A percentile compares a stretch with the other conserved stretches of the same genome.
Conservation (phyloP, 2,329 filamentous ascomycete genomes). For the Pseudovirgaria hyperparasitica region DNA sequence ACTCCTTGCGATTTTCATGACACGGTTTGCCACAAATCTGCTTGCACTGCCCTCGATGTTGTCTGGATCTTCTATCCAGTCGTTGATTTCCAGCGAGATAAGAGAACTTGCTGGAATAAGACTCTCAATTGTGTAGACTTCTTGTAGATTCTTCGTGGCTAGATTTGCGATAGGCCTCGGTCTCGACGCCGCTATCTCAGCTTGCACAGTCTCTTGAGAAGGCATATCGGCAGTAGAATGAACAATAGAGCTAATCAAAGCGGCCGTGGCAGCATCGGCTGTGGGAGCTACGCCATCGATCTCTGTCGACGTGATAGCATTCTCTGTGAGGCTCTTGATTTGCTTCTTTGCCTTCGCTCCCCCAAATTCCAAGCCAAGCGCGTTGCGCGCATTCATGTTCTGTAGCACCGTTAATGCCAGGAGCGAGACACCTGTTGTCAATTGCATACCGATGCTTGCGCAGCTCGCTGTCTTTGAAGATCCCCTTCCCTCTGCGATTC, state of each 20-base stretch:
- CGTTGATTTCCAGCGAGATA: conserved; percentile 53
- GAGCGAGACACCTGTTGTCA: conserved; percentile 1
- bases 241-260: conserved; percentile 51
- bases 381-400: conserved; percentile 50
- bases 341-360: conserved; percentile 78
- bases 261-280: conserved; percentile 18
- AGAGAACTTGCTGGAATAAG: conserved; percentile 58
- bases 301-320: conserved; percentile 46
- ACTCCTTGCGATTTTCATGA: conserved; percentile 44
- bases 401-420: conserved; percentile 14
- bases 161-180: conserved; percentile 61
- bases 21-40: conserved; percentile 52
- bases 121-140: conserved; percentile 57
- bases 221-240: conserved; percentile 53
- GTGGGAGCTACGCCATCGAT: conserved; percentile 8
- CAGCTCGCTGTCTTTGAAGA: conserved; percentile 13
- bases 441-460: conserved; percentile 11
- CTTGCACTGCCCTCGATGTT: conserved; percentile 45
- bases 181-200: conserved; percentile 52
- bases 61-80: conserved; percentile 60
- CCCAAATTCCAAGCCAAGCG: conserved; percentile 67
- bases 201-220: conserved; percentile 51
- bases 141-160: conserved; percentile 51
- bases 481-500: conserved; percentile 24
- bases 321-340: conserved; percentile 54